Base-by-base conservation (phyloP, 1,284 basidiomycete genomes). In the Microbotryomycetes sp. region DNA sequence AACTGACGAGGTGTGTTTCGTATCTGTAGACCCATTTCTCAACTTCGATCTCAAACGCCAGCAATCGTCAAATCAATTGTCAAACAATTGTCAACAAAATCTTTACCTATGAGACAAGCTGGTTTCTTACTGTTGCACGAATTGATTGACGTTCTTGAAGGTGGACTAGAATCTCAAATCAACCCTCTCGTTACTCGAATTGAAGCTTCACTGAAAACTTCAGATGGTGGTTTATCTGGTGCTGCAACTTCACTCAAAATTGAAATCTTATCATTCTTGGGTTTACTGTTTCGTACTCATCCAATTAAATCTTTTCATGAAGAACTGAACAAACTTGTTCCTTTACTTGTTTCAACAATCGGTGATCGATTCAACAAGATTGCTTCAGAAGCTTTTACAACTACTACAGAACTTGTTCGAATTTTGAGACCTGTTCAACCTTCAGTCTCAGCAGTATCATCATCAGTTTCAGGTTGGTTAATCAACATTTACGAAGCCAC, bases 251-350 rank as follows among this genome's bases (percentile, higher is more conserved):
- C 69, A 51, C 70, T 78, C 59, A 78, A 77, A 65, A 81, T 92
- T 51, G 85, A 87, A 0, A 85, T 86, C 64, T 80, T 97, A 26
- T 84, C 86, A 1, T 96, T 97, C 82, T 82, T 94, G 54, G 81
- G 84, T 2, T 79, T 86, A 0, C 89, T 93, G 77, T 90, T 97
- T 77, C 80, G 83, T 19, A 86, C 86, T 0, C 92, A 97, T 72
- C 77, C 86, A 16, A 82, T 87, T 1, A 77, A 83, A 14, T 80
- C 82, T 3, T 93, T 86, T 72, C 76, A 79, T 3, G 74, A 78
- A 25, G 82, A 83, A 36, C 80, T 96, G 42, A 78, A 84, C 0
- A 77, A 79, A 14, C 79, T 96, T 47, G 86, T 85, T 0, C 83
- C 87, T 1, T 82, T 86, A 42, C 81, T 97, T 32, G 82, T 91